phyloP scores from a whole-genome alignment of 495 filamentous ascomycete species.

The Penicillium roqueforti region DNA sequence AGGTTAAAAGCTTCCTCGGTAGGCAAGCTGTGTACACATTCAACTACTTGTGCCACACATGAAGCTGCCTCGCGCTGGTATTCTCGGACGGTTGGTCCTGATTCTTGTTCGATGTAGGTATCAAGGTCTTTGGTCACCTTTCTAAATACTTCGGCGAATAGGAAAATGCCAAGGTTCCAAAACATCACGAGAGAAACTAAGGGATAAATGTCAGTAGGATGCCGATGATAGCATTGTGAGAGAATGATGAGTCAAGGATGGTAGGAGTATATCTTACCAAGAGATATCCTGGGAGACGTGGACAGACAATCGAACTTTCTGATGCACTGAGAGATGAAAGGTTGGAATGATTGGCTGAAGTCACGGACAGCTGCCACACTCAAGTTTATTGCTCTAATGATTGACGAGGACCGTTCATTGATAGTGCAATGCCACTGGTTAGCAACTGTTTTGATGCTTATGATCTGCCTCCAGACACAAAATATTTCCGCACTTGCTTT shows the following conservation, averaged over 20 bases:
- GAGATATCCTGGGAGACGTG: conserved; percentile 15
- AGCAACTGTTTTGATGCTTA: conserved; percentile 9
- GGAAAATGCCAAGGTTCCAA: conserved; percentile 21
- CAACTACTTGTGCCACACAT: conserved; percentile 7
- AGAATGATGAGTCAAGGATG: no score
- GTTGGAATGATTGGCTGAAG: conserved; percentile 10
- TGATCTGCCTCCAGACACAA: conserved; percentile 19
- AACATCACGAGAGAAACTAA: conserved; percentile 18
- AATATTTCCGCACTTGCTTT: conserved; percentile 16
- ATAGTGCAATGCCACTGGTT: not conserved
- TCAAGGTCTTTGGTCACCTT: not conserved
- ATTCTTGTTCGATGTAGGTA: no score
- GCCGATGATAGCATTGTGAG: not conserved
- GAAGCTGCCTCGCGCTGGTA: conserved; percentile 5
- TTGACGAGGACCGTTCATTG: not conserved
- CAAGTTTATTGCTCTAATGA: not conserved
- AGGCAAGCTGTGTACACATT: conserved; percentile 10
- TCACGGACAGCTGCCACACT: not conserved
- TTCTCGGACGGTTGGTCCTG: not conserved
- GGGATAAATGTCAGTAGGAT: not conserved
- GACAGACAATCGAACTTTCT: conserved; percentile 11
- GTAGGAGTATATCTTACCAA: conserved; percentile 9
- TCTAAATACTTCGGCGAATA: conserved; percentile 12
- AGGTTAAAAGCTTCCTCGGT: conserved; percentile 20
- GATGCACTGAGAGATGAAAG: conserved; percentile 17